Evolutionary conservation across 2,329 filamentous ascomycete genomes (phyloP).

Genomic region (Elsinoe fawcettii): DNA sequence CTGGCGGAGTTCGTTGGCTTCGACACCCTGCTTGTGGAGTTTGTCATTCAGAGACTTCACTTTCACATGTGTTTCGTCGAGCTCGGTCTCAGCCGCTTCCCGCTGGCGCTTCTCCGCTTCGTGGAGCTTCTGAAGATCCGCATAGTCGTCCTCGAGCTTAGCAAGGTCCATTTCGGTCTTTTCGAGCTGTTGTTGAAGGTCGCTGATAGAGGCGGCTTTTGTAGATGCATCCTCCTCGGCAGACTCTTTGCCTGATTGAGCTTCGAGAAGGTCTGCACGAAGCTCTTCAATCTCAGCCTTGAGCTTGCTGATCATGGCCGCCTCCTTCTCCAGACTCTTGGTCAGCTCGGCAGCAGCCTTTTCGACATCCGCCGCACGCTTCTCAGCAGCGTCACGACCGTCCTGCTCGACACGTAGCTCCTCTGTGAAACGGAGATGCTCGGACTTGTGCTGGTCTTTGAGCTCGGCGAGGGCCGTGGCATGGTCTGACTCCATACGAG

Average conservation of each 20-base stretch:
- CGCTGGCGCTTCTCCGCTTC: conserved; percentile 37
- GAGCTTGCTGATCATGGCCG: conserved; percentile 31
- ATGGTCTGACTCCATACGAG: conserved; percentile 35
- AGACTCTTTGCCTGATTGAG: conserved; percentile 27
- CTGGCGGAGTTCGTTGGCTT: conserved; percentile 42
- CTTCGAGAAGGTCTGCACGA: conserved; percentile 29
- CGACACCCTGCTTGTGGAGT: conserved; percentile 35
- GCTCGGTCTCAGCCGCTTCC: conserved; percentile 36
- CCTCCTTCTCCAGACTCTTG: conserved; percentile 30
- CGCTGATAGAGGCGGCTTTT: conserved; percentile 30
- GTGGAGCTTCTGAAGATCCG: conserved; percentile 31
- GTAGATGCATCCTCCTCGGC: conserved; percentile 34
- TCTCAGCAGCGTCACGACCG: conserved; percentile 33
- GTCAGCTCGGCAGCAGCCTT: conserved; percentile 35
- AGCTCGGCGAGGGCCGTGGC: conserved; percentile 30
- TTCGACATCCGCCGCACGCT: conserved; percentile 32
- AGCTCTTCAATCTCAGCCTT: conserved; percentile 28
- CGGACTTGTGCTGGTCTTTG: conserved; percentile 33
- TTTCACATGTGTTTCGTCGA: conserved; percentile 36
- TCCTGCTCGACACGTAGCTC: conserved; percentile 32
- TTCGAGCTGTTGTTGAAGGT: conserved; percentile 32
- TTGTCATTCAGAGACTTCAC: conserved; percentile 35
- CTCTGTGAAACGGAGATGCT: conserved; percentile 31
- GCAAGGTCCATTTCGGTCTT: conserved; percentile 27
- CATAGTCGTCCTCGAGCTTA: conserved; percentile 29